These are phyloP conservation scores for Cytospora mali DNA, from an alignment of 2,329 filamentous ascomycete species.

Conservation along the genomic window DNA sequence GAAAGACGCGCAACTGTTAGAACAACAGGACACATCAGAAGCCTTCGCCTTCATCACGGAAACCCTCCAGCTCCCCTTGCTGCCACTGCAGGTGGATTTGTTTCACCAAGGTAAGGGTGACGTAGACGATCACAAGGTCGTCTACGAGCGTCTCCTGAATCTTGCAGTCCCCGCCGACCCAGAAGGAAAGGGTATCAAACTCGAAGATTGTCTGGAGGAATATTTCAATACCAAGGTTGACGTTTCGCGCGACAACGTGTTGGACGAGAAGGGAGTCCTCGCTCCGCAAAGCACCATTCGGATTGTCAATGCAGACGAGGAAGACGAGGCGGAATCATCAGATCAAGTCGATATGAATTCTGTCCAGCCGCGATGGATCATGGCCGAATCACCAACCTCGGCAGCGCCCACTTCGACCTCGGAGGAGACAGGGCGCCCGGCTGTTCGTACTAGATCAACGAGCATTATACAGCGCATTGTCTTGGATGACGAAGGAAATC, in stretches of 20 bases:
- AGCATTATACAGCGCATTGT: slow-evolving; percentile 65
- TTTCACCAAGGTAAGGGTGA: slow-evolving; percentile 84
- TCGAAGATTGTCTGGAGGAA: slow-evolving; percentile 89
- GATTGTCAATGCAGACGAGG: slow-evolving; percentile 34
- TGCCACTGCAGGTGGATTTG: slow-evolving; percentile 91
- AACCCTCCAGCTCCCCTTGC: slow-evolving; percentile 80
- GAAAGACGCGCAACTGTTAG: slow-evolving; percentile 73
- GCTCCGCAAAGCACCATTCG: slow-evolving; percentile 39
- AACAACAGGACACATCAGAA: slow-evolving; percentile 94
- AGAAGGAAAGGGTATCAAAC: slow-evolving; percentile 69
- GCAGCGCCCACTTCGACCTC: slow-evolving; percentile 29
- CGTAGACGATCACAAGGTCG: slow-evolving; percentile 89
- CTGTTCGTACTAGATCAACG: slow-evolving; percentile 52
- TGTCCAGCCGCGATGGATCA: slow-evolving; percentile 42
- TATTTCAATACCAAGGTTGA: slow-evolving; percentile 96
- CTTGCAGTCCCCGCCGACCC: slow-evolving; percentile 82
- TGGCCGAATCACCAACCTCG: slow-evolving; percentile 29
- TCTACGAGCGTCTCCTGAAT: slow-evolving; percentile 88
- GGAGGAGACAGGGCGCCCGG: slow-evolving; percentile 37
- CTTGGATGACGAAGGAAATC: slow-evolving; percentile 53
- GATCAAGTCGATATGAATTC: slow-evolving; percentile 32
- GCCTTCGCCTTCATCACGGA: slow-evolving; percentile 95
- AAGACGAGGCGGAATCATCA: slow-evolving; percentile 21
- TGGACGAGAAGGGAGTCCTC: slow-evolving; percentile 51
- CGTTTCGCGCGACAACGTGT: slow-evolving; percentile 73